phyloP scores from a whole-genome alignment of 176 grass and related monocot genomes.

The Metroxylon sagu region DNA sequence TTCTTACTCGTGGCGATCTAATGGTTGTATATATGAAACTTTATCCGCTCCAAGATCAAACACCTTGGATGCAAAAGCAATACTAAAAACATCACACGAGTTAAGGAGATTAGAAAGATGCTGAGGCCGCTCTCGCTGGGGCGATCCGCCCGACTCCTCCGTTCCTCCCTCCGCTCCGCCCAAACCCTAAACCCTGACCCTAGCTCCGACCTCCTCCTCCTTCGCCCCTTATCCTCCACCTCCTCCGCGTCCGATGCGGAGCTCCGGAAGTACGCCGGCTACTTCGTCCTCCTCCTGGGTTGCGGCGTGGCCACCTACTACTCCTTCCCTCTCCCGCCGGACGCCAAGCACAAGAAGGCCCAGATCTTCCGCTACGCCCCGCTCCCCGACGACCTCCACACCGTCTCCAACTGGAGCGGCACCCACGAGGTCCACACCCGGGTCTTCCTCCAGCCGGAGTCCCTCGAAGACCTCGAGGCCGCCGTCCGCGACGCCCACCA shows the following conservation, averaged over 20 bases:
- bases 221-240: too few species aligned
- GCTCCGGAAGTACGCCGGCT: slow-evolving; percentile 57
- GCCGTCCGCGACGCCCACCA: slow-evolving; percentile 42
- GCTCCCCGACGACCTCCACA: slow-evolving; percentile 71
- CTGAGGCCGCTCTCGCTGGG: too few species aligned
- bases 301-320: slow-evolving; percentile 78
- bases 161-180: too few species aligned
- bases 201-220: too few species aligned
- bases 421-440: slow-evolving; percentile 84
- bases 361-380: slow-evolving; percentile 68
- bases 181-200: too few species aligned
- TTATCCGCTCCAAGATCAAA: too few species aligned
- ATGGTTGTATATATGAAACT: too few species aligned
- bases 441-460: slow-evolving; percentile 78
- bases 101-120: too few species aligned
- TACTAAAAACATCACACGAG: too few species aligned
- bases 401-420: slow-evolving; percentile 87
- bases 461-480: slow-evolving; percentile 46
- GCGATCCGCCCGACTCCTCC: too few species aligned
- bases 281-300: slow-evolving; percentile 50
- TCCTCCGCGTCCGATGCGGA: slow-evolving; percentile 26
- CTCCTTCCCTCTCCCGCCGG: slow-evolving; percentile 54
- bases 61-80: too few species aligned
- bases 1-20: too few species aligned
- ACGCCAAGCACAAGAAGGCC: slow-evolving; percentile 83